phyloP scores from a whole-genome alignment of 2,329 filamentous ascomycete species.

The Fusarium hostae region DNA sequence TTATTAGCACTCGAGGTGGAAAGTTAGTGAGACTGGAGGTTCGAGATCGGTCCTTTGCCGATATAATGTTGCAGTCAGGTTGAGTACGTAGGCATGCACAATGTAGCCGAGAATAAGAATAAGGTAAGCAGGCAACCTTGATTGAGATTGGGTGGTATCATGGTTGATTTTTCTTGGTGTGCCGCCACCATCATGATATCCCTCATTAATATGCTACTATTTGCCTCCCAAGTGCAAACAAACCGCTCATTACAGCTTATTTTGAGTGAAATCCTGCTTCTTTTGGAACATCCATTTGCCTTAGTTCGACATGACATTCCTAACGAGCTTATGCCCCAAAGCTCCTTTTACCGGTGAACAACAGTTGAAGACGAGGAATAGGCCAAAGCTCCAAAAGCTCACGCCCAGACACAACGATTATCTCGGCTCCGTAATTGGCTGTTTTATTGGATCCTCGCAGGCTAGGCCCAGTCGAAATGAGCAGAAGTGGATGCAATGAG shows the following conservation, averaged over 20 bases:
- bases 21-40: constrained; percentile 1
- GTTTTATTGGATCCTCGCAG: constrained; percentile 8
- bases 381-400: constrained; percentile 27
- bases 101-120: constrained; percentile 4
- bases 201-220: constrained; percentile 8
- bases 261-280: background rate
- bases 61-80: constrained; percentile 11
- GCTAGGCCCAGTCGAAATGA: constrained; percentile 39
- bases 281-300: background rate
- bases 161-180: constrained; percentile 13
- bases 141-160: constrained; percentile 17
- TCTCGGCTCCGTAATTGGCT: constrained; percentile 38
- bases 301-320: background rate
- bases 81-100: constrained; percentile 1
- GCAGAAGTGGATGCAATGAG: constrained; percentile 36
- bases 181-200: constrained; percentile 31
- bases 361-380: background rate
- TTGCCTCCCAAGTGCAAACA: background rate
- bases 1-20: constrained; percentile 12
- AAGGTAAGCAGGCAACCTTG: constrained; percentile 8
- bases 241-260: background rate
- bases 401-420: constrained; percentile 2
- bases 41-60: constrained; percentile 28
- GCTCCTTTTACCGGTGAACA: constrained; percentile 1
- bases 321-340: background rate